Evolutionary conservation across 1,284 basidiomycete genomes (phyloP).

Genomic region (Inonotus obliquus): DNA sequence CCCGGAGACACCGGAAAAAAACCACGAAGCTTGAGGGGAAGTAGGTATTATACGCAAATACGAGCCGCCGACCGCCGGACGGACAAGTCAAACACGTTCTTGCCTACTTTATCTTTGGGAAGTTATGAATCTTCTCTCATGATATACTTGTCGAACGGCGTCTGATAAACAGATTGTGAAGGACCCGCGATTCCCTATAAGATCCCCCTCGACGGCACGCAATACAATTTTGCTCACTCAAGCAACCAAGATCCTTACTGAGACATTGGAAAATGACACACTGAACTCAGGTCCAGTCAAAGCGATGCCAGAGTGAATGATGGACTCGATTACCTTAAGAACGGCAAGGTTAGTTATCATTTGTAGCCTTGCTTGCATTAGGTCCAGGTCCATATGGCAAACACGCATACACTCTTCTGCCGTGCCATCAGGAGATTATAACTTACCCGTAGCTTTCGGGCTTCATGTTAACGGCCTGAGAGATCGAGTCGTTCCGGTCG

Average conservation of each 20-base stretch:
- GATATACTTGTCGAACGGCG: slow-evolving; percentile 20
- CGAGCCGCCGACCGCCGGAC: slow-evolving; percentile 4
- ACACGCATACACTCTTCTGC: too few species aligned
- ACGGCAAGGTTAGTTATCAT: slow-evolving; percentile 23
- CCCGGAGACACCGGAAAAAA: slow-evolving; percentile 23
- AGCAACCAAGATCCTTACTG: slow-evolving; percentile 26
- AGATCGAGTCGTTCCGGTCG: too few species aligned
- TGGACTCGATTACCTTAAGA: slow-evolving; percentile 24
- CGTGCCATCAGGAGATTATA: too few species aligned
- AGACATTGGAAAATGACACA: slow-evolving; percentile 24
- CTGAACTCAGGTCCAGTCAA: slow-evolving; percentile 29
- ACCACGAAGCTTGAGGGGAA: slow-evolving; percentile 16
- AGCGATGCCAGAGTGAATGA: slow-evolving; percentile 28
- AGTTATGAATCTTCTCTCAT: slow-evolving; percentile 5
- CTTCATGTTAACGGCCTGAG: too few species aligned
- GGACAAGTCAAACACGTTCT: slow-evolving; percentile 23
- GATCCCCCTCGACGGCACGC: slow-evolving; percentile 22
- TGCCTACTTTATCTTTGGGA: slow-evolving; percentile 21
- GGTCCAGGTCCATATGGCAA: too few species aligned
- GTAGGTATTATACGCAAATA: slow-evolving; percentile 7
- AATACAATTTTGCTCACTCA: slow-evolving; percentile 24
- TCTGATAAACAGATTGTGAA: not conserved
- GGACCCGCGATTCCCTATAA: slow-evolving; percentile 14
- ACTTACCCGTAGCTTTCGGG: too few species aligned
- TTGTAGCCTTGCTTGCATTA: too few species aligned